These are phyloP conservation scores for Mycena epipterygia DNA, from an alignment of 768 basidiomycete genomes.

Conservation along the genomic window DNA sequence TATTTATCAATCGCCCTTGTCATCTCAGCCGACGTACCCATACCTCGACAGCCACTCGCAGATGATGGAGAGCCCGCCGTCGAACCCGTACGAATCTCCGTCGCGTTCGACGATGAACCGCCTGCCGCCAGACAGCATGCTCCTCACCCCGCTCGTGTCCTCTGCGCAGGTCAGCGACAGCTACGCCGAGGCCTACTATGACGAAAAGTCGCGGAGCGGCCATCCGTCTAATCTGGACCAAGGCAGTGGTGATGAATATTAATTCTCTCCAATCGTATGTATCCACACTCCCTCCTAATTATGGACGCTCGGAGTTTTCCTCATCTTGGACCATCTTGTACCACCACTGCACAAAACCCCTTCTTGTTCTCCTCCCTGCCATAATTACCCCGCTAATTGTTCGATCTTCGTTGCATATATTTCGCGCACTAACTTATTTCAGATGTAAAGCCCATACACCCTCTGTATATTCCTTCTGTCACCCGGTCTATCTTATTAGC, in stretches of 20 bases:
- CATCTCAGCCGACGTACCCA: constrained; percentile 24
- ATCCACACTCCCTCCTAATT: constrained; percentile 27
- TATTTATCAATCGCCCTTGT: constrained; percentile 24
- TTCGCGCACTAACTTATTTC: constrained; percentile 24
- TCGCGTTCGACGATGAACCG: constrained; percentile 47
- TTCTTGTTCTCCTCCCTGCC: constrained; percentile 1
- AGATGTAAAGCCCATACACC: constrained; percentile 18
- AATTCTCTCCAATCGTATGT: constrained; percentile 17
- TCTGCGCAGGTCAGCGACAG: constrained; percentile 10
- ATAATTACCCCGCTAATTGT: neutral
- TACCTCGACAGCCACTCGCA: constrained; percentile 31
- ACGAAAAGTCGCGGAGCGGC: constrained; percentile 13
- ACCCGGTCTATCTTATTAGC: constrained; percentile 3
- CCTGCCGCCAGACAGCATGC: constrained; percentile 74
- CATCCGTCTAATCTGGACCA: constrained; percentile 12
- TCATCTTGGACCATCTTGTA: constrained; percentile 24
- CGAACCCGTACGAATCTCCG: constrained; percentile 19
- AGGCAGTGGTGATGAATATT: constrained; percentile 33
- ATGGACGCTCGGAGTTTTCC: constrained; percentile 25
- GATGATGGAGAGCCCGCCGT: constrained; percentile 26
- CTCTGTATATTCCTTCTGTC: constrained; percentile 24
- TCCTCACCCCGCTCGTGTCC: constrained; percentile 73
- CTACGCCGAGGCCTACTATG: constrained; percentile 23
- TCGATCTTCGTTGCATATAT: constrained; percentile 15
- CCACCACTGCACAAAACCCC: constrained; percentile 11